Evolutionary conservation across 1,139 yeast species (phyloP).

Genomic region (Nakaseomyces delphensis): DNA sequence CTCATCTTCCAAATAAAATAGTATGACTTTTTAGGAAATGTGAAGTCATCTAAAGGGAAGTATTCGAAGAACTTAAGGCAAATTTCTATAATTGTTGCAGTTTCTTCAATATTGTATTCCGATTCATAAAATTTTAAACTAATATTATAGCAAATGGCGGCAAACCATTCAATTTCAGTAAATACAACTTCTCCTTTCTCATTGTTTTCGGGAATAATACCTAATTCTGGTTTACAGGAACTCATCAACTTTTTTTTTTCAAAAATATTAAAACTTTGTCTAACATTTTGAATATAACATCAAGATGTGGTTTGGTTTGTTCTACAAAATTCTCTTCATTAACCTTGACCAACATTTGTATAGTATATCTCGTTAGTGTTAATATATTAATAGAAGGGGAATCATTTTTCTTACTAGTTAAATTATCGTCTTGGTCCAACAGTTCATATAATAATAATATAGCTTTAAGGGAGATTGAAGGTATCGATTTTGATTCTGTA

Average conservation of each 20-base stretch:
- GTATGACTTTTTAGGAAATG: slow-evolving; percentile 15
- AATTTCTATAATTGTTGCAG: background rate
- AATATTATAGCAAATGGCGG: slow-evolving; percentile 22
- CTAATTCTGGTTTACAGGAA: background rate
- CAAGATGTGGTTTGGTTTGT: background rate
- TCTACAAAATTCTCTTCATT: slow-evolving; percentile 13
- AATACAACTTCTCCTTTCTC: slow-evolving; percentile 13
- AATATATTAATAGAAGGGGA: slow-evolving; percentile 13
- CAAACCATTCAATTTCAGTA: slow-evolving; percentile 28
- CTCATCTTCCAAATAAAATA: slow-evolving; percentile 19
- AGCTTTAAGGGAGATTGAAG: slow-evolving; percentile 14
- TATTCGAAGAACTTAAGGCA: slow-evolving; percentile 13
- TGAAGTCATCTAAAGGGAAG: slow-evolving; percentile 18
- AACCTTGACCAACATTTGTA: slow-evolving; percentile 22
- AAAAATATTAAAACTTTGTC: background rate
- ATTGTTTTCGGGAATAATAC: background rate
- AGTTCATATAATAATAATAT: slow-evolving; percentile 16
- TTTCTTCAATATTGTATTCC: background rate
- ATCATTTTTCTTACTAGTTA: background rate
- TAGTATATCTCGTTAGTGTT: slow-evolving; percentile 19
- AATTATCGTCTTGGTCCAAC: slow-evolving; percentile 8
- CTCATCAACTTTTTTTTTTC: slow-evolving; percentile 8
- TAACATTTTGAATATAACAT: slow-evolving; percentile 5
- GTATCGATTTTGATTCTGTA: slow-evolving; percentile 16
- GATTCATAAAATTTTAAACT: slow-evolving; percentile 13